Evolutionary conservation across 371 early-diverging fungal genomes (phyloP), one percentile per base, ranked within the genome.

Genomic region (Mortierella sp.): DNA sequence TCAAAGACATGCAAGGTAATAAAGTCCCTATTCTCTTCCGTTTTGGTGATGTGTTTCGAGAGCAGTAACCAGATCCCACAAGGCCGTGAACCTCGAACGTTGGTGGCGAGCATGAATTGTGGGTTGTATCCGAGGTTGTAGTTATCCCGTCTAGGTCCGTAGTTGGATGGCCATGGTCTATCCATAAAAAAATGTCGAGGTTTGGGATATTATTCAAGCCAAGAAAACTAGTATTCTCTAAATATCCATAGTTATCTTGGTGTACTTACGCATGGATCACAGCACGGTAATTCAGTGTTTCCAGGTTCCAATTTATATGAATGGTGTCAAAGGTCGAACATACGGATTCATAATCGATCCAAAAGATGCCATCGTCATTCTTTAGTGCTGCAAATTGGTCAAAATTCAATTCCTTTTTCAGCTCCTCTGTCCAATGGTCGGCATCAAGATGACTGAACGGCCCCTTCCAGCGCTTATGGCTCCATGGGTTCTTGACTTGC

Each of bases 401-500:
- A 79, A 92, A 96, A 61, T 89, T 85, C 32, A 96, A 86, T 14
- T 83, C 87, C 28, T 70, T 75, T 75, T 84, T 91, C 59, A 96
- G 77, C 20, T 90, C 88, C 5, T 87, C 81, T 0, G 95, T 94
- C 97, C 97, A 96, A 47, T 86, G 84, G 0, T 78, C 80, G 4
- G 79, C 84, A 78, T 96, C 96, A 3, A 90, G 61, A 73, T 92
- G 93, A 73, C 95, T 95, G 73, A 89, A 95, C 3, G 90, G 89
- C 3, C 97, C 96, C 35, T 89, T 92, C 96, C 96, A 95, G 28
- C 96, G 87, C 83, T 91, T 87, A 64, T 93, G 93, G 75, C 94
- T 94, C 97, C 97, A 97, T 2, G 97, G 97, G 70, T 97, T 97
- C 78, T 96, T 96, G 40, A 89, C 90, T 68, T 87, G 85, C 20